Conservation (phyloP, 1,284 basidiomycete species). For the Melanopsichium pennsylvanicum region DNA sequence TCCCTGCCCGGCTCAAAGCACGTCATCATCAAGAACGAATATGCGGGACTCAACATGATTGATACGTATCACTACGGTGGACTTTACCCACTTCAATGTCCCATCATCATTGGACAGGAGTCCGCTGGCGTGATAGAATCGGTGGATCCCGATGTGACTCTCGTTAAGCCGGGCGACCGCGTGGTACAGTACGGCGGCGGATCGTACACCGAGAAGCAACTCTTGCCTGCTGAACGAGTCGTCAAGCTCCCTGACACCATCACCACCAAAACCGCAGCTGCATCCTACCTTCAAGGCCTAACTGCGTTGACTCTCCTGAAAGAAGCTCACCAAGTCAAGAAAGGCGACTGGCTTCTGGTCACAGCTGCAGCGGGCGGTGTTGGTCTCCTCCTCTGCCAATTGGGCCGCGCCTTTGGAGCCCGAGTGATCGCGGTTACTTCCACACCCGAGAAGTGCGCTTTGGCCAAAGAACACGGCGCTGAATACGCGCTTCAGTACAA, state of each 20-base stretch:
- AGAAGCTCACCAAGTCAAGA: conserved; percentile 82
- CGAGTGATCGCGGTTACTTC: conserved; percentile 95
- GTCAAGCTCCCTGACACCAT: conserved; percentile 71
- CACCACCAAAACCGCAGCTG: conserved; percentile 75
- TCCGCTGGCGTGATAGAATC: conserved; percentile 77
- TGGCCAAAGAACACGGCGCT: conserved; percentile 83
- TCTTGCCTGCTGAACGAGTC: conserved; percentile 74
- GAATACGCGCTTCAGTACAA: conserved; percentile 86
- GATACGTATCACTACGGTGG: conserved; percentile 72
- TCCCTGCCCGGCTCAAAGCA: conserved; percentile 72
- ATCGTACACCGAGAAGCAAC: conserved; percentile 79
- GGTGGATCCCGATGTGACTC: conserved; percentile 67
- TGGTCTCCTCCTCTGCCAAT: conserved; percentile 70
- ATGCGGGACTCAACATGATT: conserved; percentile 69
- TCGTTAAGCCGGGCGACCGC: conserved; percentile 72
- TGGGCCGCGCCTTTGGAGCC: conserved; percentile 73
- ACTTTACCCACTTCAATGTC: conserved; percentile 72
- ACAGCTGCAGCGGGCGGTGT: conserved; percentile 87
- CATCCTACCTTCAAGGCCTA: conserved; percentile 77
- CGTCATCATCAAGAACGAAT: conserved; percentile 79
- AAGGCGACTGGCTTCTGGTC: conserved; percentile 74
- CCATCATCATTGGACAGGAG: conserved; percentile 81
- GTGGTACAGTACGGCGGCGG: conserved; percentile 72
- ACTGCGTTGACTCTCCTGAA: conserved; percentile 82
- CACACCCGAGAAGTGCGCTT: conserved; percentile 79